These are phyloP conservation scores for Fusarium tuaranense DNA, from an alignment of 2,329 filamentous ascomycete genomes.

Conservation along the genomic window DNA sequence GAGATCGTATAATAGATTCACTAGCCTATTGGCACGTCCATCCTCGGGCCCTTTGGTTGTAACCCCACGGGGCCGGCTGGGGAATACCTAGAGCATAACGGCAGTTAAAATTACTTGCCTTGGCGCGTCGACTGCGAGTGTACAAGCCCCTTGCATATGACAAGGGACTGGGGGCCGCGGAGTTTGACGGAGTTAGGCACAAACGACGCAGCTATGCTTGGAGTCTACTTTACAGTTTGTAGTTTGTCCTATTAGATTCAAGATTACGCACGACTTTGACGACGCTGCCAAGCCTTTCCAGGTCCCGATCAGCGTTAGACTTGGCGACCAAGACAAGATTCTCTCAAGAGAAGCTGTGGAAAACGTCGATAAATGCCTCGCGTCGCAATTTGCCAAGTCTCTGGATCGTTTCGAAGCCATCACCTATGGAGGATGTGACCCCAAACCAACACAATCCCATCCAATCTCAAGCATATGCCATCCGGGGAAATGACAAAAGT, in stretches of 20 bases:
- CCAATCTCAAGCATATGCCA: neutral
- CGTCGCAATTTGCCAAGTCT: neutral
- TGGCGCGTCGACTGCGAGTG: neutral
- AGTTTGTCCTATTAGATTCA: neutral
- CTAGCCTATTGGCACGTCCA: neutral
- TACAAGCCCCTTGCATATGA: neutral
- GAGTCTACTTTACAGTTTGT: neutral
- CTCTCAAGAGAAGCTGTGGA: neutral
- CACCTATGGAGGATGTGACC: neutral
- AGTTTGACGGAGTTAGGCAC: too few relatives aligned
- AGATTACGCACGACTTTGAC: neutral
- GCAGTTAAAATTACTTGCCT: neutral
- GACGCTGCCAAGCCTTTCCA: neutral
- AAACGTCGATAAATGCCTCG: neutral
- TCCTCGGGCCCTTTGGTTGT: neutral
- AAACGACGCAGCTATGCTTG: neutral
- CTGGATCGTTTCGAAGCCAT: neutral
- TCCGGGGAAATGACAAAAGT: neutral
- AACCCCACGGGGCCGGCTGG: neutral
- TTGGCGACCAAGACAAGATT: neutral
- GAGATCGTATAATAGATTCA: neutral
- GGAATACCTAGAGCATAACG: neutral
- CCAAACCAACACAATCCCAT: neutral
- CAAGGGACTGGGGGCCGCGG: too few relatives aligned
- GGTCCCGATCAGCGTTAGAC: neutral